phyloP scores from a whole-genome alignment of 257 asterid species.

The Solanum pennellii region DNA sequence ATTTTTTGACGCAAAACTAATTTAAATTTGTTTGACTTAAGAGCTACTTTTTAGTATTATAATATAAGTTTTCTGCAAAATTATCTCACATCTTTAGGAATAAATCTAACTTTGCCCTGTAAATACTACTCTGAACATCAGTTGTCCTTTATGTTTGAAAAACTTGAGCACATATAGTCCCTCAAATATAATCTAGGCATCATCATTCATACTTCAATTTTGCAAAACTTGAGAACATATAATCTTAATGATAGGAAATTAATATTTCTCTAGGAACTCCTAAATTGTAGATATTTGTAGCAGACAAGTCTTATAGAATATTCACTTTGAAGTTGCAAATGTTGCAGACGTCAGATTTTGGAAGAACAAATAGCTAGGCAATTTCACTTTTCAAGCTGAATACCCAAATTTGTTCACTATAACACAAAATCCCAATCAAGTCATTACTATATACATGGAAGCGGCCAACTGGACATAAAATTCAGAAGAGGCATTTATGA shows the following conservation, averaged over 20 bases:
- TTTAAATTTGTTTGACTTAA: background rate
- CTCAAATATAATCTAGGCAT: background rate
- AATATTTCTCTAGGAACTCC: background rate
- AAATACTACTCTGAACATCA: background rate
- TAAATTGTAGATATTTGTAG: background rate
- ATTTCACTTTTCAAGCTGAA: background rate
- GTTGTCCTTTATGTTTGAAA: background rate
- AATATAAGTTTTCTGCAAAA: background rate
- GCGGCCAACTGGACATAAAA: background rate
- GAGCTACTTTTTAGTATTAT: background rate
- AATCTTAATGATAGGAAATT: background rate
- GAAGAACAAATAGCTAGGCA: background rate
- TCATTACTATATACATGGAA: background rate
- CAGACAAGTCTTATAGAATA: background rate
- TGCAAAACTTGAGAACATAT: background rate
- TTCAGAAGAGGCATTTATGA: background rate
- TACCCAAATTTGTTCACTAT: background rate
- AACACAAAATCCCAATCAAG: background rate
- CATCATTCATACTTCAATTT: background rate
- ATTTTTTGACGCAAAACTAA: background rate
- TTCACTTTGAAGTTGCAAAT: background rate
- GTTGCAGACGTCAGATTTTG: background rate
- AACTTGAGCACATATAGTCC: background rate
- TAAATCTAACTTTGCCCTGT: background rate
- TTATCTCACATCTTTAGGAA: background rate